Evolutionary conservation across 2,329 filamentous ascomycete species (phyloP), one percentile per base, ranked within the genome.

Genomic region (Verticillium isaacii): DNA sequence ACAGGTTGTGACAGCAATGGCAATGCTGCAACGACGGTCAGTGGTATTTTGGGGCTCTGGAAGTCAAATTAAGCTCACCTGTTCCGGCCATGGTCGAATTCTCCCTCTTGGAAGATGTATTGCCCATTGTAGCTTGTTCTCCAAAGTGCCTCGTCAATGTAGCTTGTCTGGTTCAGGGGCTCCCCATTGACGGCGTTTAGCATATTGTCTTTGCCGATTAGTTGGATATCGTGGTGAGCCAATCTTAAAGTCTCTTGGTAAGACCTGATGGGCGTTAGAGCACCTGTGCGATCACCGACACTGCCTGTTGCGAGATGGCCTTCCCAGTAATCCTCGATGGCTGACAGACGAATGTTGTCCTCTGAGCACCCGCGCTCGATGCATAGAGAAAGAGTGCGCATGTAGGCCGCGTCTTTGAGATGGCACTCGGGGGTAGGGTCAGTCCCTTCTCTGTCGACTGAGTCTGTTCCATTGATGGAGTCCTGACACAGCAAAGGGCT

Each of bases 81-180:
- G 17, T 58, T 62, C 25, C 58, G 70, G 3, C 68, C 66, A 54
- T 72, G 70, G 3, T 70, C 66, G 1, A 39, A 61, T 57, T 76
- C 73, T 41, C 83, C 84, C 63, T 73, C 72, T 58, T 85, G 82
- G 50, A 83, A 83, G 61, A 82, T 80, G 11, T 78, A 67, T 73
- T 82, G 78, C 59, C 80, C 81, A 63, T 79, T 84, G 71, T 84
- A 84, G 65, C 82, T 68, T 5, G 66, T 61, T 60, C 70, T 69
- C 71, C 72, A 76, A 57, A 71, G 68, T 6, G 64, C 61, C 3
- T 67, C 60, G 0, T 45, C 39, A 14, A 76, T 64, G 41, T 74
- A 67, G 63, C 73, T 75, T 6, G 75, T 76, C 7, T 65, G 62
- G 56, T 77, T 75, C 14, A 77, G 65, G 6, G 56, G 57, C 19